phyloP scores from a whole-genome alignment of 306 rosid genomes.

The Rosa persica region DNA sequence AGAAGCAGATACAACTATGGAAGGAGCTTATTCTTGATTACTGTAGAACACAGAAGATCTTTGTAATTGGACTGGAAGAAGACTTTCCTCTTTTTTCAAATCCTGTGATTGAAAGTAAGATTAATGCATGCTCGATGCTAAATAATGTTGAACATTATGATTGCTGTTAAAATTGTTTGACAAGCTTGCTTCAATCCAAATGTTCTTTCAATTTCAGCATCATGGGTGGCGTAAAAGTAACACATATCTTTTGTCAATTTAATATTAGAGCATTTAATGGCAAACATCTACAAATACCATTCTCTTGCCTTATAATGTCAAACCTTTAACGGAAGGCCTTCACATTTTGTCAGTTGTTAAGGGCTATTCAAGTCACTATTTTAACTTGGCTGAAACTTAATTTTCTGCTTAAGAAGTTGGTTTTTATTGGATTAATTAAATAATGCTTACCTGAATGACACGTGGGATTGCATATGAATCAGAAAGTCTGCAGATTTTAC shows the following conservation, averaged over 20 bases:
- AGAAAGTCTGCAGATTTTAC: background rate
- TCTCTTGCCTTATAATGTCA: background rate
- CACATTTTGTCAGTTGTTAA: background rate
- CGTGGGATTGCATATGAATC: background rate
- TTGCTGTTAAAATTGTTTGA: conserved; percentile 9
- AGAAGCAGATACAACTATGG: conserved; percentile 88
- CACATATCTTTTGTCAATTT: background rate
- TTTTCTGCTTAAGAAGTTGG: background rate
- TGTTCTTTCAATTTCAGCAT: background rate
- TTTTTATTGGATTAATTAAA: background rate
- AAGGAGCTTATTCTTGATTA: conserved; percentile 88
- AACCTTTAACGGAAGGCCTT: background rate
- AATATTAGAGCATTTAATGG: background rate
- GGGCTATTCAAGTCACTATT: background rate
- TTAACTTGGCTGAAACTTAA: background rate
- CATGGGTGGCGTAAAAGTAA: background rate
- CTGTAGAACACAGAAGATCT: conserved; percentile 71
- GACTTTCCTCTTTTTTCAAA: conserved; percentile 83
- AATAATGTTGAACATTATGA: background rate
- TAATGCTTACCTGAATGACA: background rate
- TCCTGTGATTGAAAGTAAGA: conserved; percentile 80
- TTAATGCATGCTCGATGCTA: conserved; percentile 25
- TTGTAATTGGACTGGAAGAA: conserved; percentile 71
- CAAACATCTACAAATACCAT: background rate
- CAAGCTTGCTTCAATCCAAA: background rate